Conservation (phyloP, 768 basidiomycete species). For the Suillus spraguei region DNA sequence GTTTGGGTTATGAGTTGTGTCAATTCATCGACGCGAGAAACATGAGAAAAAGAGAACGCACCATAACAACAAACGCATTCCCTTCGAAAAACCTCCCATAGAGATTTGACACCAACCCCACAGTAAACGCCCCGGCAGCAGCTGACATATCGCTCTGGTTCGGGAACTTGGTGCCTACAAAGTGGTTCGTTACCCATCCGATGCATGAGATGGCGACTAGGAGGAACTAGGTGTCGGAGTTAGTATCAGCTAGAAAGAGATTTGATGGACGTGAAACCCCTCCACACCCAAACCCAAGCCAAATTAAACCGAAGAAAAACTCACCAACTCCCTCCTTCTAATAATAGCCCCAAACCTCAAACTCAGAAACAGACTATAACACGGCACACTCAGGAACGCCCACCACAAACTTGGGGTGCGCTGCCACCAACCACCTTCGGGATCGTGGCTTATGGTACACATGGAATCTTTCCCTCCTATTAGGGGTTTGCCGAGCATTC, state of each 20-base stretch:
- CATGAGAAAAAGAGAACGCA: conserved; percentile 30
- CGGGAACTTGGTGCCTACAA: conserved; percentile 56
- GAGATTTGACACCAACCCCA: conserved; percentile 77
- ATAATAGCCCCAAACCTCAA: conserved; percentile 64
- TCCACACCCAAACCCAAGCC: not conserved
- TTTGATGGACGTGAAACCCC: not conserved
- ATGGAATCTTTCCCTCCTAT: conserved; percentile 58
- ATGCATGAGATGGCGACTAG: conserved; percentile 61
- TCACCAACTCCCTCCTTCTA: conserved; percentile 57
- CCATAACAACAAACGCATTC: conserved; percentile 83
- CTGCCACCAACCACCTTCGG: conserved; percentile 68
- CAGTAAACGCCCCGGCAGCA: conserved; percentile 81
- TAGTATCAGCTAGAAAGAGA: not conserved
- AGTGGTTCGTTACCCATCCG: conserved; percentile 82
- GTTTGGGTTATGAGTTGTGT: not conserved
- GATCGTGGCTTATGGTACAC: conserved; percentile 59
- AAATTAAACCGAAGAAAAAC: conserved; percentile 18
- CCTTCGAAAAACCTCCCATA: conserved; percentile 76
- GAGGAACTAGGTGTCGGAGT: conserved; percentile 27
- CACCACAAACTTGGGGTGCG: conserved; percentile 69
- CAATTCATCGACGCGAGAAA: not conserved
- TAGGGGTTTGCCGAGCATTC: conserved; percentile 50
- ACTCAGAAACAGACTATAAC: conserved; percentile 67
- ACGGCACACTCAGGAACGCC: conserved; percentile 76
- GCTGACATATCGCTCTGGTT: conserved; percentile 78